Evolutionary conservation across 345 rosid species (phyloP), one percentile per base, ranked within the genome.

Genomic region (Rhodomyrtus tomentosa): DNA sequence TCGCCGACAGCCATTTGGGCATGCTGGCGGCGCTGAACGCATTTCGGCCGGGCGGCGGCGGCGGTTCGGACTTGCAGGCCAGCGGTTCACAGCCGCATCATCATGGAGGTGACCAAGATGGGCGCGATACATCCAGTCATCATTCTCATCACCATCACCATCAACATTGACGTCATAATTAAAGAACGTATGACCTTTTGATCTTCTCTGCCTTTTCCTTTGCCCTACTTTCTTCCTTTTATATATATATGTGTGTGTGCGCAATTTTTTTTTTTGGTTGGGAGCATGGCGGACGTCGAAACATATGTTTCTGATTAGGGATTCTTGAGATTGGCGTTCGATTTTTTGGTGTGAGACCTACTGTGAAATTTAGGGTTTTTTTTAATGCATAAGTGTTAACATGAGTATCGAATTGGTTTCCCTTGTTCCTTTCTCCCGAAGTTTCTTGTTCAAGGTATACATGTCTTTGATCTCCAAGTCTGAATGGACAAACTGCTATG

Each of bases 21-120:
- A 81, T 93, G 87, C 91, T 95, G 24, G 92, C 98, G 3, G 93
- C 96, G 5, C 87, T 95, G 5, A 95, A 93, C 81, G 94, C 93
- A 4, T 92, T 93, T 85, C 87, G 94, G 86, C 87, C 92, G 53
- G 82, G 80, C 51, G 58, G 85, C 10, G 58, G 85, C 10, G 81
- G 76, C 5, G 55, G 73, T 21, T 76, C 56, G 42, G 85, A 84
- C 52, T 74, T 82, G 4, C 85, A 53, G 42, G 55, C 81, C 81
- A 7, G 48, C 22, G 50, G 50, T 20, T 27, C 59, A 32, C 54
- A 84, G 25, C 85, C 82, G n/a, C 85, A 74, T 74, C 50, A 51
- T 49, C 76, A 68, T 7, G 42, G 76, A 20, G 21, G 79, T n/a
- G 79, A 20, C 48, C 85, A 76, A 29, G 85, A 54, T 49, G 52